These are phyloP conservation scores for Fusarium coffeatum DNA, from an alignment of 2,329 filamentous ascomycete species.

Conservation along the genomic window DNA sequence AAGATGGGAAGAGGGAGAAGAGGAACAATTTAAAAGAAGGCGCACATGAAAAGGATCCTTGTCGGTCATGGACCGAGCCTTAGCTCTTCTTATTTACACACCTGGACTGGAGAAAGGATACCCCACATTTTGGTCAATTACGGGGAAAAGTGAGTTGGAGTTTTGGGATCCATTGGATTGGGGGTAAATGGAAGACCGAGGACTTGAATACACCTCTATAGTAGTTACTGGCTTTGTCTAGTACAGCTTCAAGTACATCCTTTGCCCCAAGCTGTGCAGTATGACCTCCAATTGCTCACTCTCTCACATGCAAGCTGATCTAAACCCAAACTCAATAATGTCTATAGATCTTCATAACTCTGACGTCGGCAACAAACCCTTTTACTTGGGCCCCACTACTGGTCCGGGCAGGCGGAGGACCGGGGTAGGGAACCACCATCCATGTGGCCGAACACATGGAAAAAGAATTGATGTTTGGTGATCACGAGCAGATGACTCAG, in stretches of 20 bases:
- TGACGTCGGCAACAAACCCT: constrained; percentile 30
- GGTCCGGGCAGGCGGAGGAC: constrained; percentile 47
- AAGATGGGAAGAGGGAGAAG: constrained; percentile 16
- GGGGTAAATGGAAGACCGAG: constrained; percentile 33
- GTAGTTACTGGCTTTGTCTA: not conserved
- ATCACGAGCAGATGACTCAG: constrained; percentile 25
- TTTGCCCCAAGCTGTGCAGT: too few species aligned
- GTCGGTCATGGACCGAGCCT: constrained; percentile 30
- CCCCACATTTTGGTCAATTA: constrained; percentile 31
- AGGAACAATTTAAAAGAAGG: constrained; percentile 30
- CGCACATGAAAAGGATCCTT: constrained; percentile 26
- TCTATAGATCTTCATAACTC: constrained; percentile 7
- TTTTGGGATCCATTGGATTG: constrained; percentile 14
- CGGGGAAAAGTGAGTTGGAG: constrained; percentile 30
- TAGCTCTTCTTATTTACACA: constrained; percentile 30
- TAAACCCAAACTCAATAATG: not conserved
- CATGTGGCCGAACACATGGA: constrained; percentile 43
- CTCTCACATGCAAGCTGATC: constrained; percentile 25
- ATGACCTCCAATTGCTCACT: not conserved
- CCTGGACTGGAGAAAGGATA: constrained; percentile 36
- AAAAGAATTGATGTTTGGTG: not conserved
- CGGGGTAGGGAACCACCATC: constrained; percentile 37
- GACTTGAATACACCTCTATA: not conserved
- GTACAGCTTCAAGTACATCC: not conserved
- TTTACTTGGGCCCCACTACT: constrained; percentile 30